A percentile compares a stretch with the other conserved stretches of the same genome.
These are phyloP conservation scores for Neonectria magnoliae DNA, from an alignment of 2,329 filamentous ascomycete species.

Conservation along the genomic window DNA sequence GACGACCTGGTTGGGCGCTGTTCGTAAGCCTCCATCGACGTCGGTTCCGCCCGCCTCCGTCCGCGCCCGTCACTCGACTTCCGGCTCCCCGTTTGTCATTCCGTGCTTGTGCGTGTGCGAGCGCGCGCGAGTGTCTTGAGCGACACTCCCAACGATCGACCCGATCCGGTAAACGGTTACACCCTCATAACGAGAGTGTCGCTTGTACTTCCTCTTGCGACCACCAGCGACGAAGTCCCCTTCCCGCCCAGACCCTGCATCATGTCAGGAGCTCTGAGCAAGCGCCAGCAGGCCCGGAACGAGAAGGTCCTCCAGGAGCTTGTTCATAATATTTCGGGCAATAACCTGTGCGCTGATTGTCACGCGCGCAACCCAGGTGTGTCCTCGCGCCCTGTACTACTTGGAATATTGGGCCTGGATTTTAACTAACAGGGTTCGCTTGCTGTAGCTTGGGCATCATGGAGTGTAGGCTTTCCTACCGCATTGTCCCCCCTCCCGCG, in stretches of 20 bases:
- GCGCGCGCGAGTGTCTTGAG: conserved; percentile 25
- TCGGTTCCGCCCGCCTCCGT: conserved; percentile 23
- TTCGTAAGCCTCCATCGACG: conserved; percentile 23
- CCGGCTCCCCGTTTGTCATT: conserved; percentile 22
- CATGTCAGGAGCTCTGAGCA: conserved; percentile 84
- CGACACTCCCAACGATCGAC: conserved; percentile 27
- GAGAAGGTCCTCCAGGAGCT: conserved; percentile 92
- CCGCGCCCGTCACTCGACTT: conserved; percentile 21
- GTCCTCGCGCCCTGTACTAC: conserved; percentile 5
- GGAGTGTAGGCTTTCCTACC: conserved; percentile 75
- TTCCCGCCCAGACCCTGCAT: conserved; percentile 21
- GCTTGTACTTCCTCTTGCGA: conserved; percentile 17
- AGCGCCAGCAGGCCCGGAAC: conserved; percentile 97
- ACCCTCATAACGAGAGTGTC: conserved; percentile 24
- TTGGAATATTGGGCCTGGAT: background rate
- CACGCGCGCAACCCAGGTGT: conserved; percentile 88
- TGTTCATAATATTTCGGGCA: conserved; percentile 83
- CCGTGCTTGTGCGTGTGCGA: conserved; percentile 11
- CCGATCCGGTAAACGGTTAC: conserved; percentile 30
- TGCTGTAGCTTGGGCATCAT: conserved; percentile 87
- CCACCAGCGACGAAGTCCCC: background rate
- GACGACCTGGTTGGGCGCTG: conserved; percentile 14
- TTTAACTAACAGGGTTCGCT: conserved; percentile 41
- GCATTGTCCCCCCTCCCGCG: conserved; percentile 14
- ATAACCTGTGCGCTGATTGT: conserved; percentile 95